A percentile compares a stretch with the other conserved stretches of the same genome.
Conservation (phyloP, 1,284 basidiomycete genomes). For the Fomitopsis palustris region DNA sequence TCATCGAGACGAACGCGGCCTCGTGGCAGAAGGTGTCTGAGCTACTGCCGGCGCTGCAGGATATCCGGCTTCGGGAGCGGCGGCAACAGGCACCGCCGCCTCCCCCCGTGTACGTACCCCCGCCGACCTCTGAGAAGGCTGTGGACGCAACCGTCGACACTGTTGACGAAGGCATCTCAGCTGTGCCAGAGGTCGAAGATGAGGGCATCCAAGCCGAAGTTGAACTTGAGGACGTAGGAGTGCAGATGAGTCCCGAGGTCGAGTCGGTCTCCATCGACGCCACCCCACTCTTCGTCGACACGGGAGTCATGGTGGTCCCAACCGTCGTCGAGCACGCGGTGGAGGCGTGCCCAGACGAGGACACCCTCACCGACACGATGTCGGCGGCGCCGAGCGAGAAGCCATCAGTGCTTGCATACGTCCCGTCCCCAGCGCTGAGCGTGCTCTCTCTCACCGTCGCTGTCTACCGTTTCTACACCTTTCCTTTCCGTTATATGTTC, state of each 20-base stretch:
- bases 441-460: constrained; percentile 25
- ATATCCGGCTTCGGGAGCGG: constrained; percentile 57
- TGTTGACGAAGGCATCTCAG: constrained; percentile 46
- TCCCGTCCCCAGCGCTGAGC: constrained; percentile 18
- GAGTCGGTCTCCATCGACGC: constrained; percentile 30
- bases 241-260: constrained; percentile 26
- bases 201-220: constrained; percentile 48
- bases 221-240: constrained; percentile 35
- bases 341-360: constrained; percentile 15
- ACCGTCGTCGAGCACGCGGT: constrained; percentile 21
- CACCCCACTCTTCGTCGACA: constrained; percentile 24
- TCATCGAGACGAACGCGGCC: constrained; percentile 58
- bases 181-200: constrained; percentile 40
- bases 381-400: constrained; percentile 5
- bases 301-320: constrained; percentile 22
- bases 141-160: constrained; percentile 53
- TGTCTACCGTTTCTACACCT: constrained; percentile 27
- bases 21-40: constrained; percentile 68
- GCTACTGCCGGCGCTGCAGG: constrained; percentile 64
- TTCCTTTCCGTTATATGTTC: constrained; percentile 29
- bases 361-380: constrained; percentile 3
- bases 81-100: constrained; percentile 30
- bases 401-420: constrained; percentile 16
- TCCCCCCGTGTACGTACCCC: constrained; percentile 23
- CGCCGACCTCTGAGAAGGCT: constrained; percentile 34